phyloP scores from a whole-genome alignment of 225 moss, liverwort and hornwort genomes.

The Physcomitrellopsis africana region DNA sequence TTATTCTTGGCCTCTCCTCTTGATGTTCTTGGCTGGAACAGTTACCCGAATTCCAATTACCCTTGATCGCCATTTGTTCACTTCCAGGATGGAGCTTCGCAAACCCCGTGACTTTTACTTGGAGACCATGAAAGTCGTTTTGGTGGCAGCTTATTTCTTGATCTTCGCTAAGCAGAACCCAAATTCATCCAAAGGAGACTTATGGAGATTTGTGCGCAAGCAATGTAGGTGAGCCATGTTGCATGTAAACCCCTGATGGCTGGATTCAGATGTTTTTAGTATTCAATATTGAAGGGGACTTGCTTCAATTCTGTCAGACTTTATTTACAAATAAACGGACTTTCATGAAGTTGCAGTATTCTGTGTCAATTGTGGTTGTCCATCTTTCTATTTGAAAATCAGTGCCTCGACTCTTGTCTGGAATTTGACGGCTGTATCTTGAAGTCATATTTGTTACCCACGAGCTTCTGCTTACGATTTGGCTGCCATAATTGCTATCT shows the following conservation, averaged over 20 bases:
- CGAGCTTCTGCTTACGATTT: neutral
- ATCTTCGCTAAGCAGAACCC: slow-evolving; percentile 51
- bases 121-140: slow-evolving; percentile 50
- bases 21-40: neutral
- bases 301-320: too few species aligned
- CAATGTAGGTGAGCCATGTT: slow-evolving; percentile 47
- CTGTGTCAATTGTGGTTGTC: neutral
- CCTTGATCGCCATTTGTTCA: neutral
- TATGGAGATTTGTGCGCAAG: slow-evolving; percentile 57
- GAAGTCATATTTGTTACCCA: neutral
- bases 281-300: too few species aligned
- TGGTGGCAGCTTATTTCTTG: slow-evolving; percentile 50
- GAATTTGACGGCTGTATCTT: neutral
- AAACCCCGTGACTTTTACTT: slow-evolving; percentile 47
- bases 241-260: neutral
- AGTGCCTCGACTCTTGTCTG: too few species aligned
- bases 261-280: too few species aligned
- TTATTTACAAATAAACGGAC: neutral
- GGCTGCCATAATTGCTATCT: neutral
- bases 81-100: slow-evolving; percentile 47
- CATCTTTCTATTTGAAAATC: neutral
- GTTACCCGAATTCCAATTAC: neutral
- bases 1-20: too few species aligned
- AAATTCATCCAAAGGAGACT: slow-evolving; percentile 45
- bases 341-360: neutral